Evolutionary conservation across 192 early-diverging fungal species (phyloP).

Genomic region (Pecoramyces ruminantium): DNA sequence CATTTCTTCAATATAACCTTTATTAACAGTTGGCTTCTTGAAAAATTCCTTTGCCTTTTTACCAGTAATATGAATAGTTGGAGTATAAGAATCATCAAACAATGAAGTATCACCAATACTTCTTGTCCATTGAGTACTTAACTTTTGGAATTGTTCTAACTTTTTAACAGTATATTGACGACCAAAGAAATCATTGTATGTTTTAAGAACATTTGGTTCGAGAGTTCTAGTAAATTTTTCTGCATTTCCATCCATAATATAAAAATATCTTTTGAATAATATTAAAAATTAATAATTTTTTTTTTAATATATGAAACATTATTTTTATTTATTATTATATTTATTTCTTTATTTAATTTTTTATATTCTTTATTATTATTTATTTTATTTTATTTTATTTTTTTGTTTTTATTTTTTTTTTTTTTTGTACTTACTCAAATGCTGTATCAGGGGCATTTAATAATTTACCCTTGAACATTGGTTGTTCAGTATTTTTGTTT

Average conservation of each 20-base stretch:
- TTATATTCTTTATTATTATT: too few species aligned
- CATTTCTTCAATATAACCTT: not conserved
- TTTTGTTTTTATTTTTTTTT: too few species aligned
- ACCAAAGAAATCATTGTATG: not conserved
- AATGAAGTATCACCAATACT: not conserved
- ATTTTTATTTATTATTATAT: too few species aligned
- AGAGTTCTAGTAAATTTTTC: not conserved
- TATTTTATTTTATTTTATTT: too few species aligned
- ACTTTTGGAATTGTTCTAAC: not conserved
- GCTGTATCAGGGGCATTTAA: not conserved
- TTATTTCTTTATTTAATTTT: too few species aligned
- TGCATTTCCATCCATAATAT: not conserved
- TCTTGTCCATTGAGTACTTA: not conserved
- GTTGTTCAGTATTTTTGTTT: not conserved
- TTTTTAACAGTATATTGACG: not conserved
- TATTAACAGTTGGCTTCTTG: not conserved
- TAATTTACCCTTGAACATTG: not conserved
- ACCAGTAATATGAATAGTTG: not conserved
- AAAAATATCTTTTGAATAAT: not conserved
- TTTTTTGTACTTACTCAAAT: not conserved
- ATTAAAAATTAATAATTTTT: not conserved
- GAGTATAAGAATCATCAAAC: not conserved
- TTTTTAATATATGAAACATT: too few species aligned
- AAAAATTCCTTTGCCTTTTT: not conserved
- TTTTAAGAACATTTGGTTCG: not conserved